Base-by-base conservation (phyloP, 495 filamentous ascomycete genomes). In the Mytilinidion resinicola region DNA sequence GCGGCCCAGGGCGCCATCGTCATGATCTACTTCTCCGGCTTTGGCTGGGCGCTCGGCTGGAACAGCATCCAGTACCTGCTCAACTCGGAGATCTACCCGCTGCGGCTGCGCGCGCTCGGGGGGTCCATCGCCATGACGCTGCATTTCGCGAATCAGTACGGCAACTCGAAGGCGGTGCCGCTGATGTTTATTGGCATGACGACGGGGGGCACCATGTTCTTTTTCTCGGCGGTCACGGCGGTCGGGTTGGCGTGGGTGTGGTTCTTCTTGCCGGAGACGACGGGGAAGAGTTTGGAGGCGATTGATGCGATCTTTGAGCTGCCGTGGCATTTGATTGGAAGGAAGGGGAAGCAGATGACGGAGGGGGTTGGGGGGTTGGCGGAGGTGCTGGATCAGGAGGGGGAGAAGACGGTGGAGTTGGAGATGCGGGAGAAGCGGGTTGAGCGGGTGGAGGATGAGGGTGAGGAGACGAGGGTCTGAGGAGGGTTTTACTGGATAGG, bases 21-120 rank as follows among this genome's bases (percentile, higher is more conserved):
- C n/a, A 63, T 67, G 55, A 72, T 70, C 21, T 70, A 69, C 49
- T 58, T 72, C 53, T 53, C 44, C 25, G 68, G 69, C 1, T 66
- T 67, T 37, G 69, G 86, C 1, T 90, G 86, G 85, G 85, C 85
- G 0, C 72, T 88, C 0, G 86, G 86, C 49, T 89, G 85, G 84
- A 88, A 88, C 65, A 79, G 76, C 4, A 86, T 88, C 75, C 87
- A 87, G 63, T 91, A 89, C 57, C 77, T 91, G 1, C 76, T 90
- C 48, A 88, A 85, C 20, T 82, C 85, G 0, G 87, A 91, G 66
- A 77, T 91, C 35, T 91, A 87, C 71, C 86, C 87, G 1, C 72
- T 88, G 14, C 55, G 67, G 20, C 53, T 70, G 6, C 53, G 70
- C 15, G 63, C 68, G 38, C 44, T 72, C 19, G 68, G 70, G 14